A percentile compares a stretch with the other conserved stretches of the same genome.
Conservation (phyloP, 331 rosid genomes). For the Spiraea crenata region DNA sequence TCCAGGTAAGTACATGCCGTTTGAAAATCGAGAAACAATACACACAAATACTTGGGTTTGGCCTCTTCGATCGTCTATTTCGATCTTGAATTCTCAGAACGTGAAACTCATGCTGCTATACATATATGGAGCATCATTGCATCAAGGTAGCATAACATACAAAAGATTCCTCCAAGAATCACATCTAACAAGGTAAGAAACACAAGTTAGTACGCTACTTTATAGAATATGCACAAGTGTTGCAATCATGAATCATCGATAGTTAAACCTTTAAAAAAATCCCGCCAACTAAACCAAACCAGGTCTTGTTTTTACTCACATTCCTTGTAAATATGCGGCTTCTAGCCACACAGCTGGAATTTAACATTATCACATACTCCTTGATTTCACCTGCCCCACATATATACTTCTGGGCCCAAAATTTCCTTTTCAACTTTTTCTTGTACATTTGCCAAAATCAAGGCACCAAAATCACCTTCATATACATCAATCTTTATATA, state of each 20-base stretch:
- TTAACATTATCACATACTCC: too few species aligned
- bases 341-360: background rate
- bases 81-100: background rate
- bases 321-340: constrained; percentile 4
- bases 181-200: background rate
- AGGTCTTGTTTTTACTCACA: background rate
- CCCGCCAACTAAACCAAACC: background rate
- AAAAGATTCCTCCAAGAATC: background rate
- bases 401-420: background rate
- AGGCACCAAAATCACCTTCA: background rate
- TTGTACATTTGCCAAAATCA: background rate
- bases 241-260: background rate
- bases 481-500: background rate
- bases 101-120: background rate
- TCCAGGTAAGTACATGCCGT: too few species aligned
- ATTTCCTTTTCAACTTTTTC: background rate
- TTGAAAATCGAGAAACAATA: too few species aligned
- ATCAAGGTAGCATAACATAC: background rate
- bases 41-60: too few species aligned
- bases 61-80: too few species aligned
- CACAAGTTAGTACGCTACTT: background rate
- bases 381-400: background rate
- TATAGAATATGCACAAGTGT: background rate
- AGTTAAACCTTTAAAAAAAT: background rate
- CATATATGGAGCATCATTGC: background rate